Conservation (phyloP, 257 asterid genomes). For the Capsicum chinense region DNA sequence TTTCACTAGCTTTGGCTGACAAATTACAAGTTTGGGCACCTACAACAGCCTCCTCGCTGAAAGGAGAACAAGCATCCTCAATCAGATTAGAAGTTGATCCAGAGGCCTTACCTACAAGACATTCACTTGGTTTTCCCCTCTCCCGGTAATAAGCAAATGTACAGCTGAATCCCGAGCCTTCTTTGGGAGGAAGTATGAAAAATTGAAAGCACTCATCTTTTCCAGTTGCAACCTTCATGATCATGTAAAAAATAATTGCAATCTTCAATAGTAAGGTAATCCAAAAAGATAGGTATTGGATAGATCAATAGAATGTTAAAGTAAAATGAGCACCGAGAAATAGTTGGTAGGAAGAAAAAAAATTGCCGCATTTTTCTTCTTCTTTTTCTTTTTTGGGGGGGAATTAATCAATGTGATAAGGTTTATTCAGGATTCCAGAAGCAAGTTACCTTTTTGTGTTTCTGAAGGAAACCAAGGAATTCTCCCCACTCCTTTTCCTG, state of each 20-base stretch:
- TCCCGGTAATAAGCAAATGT: conserved; percentile 44
- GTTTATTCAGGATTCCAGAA: conserved; percentile 17
- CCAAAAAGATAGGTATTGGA: conserved; percentile 23
- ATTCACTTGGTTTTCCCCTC: conserved; percentile 34
- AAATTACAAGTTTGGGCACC: conserved; percentile 39
- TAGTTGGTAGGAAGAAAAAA: neutral
- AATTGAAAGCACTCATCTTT: conserved; percentile 47
- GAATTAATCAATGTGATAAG: neutral
- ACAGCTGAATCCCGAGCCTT: conserved; percentile 38
- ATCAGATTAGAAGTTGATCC: conserved; percentile 45
- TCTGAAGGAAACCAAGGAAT: conserved; percentile 55
- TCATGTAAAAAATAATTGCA: conserved; percentile 32
- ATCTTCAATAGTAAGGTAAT: conserved; percentile 10
- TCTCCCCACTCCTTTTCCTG: conserved; percentile 65
- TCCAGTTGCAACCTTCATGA: conserved; percentile 63
- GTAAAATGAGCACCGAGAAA: conserved; percentile 10
- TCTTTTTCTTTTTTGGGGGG: neutral
- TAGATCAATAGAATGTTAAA: neutral
- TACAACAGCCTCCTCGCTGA: conserved; percentile 37
- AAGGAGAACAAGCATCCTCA: conserved; percentile 43
- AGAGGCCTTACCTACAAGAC: conserved; percentile 47
- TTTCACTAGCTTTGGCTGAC: conserved; percentile 38
- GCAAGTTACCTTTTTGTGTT: conserved; percentile 49
- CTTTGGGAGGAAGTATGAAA: conserved; percentile 54
- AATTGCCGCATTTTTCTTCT: neutral